Evolutionary conservation across 2,329 filamentous ascomycete species (phyloP).

Genomic region (Davidsoniella eucalypti): DNA sequence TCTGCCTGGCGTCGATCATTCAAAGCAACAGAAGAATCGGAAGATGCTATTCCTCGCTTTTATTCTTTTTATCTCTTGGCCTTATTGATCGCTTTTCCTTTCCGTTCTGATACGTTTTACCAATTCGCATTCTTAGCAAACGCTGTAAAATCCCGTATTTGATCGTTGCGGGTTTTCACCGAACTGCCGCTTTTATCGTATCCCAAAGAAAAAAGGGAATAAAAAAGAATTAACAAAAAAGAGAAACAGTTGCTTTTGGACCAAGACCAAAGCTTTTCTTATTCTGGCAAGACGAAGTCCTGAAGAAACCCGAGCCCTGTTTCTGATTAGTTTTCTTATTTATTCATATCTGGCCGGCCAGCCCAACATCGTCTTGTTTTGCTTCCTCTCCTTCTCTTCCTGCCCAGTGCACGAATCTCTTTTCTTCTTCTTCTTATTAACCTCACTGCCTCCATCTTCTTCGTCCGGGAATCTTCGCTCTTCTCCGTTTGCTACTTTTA

Average conservation of each 20-base stretch:
- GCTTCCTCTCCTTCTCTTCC: not conserved
- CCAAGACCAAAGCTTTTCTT: not conserved
- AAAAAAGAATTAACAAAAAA: not conserved
- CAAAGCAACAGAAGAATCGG: too few relatives aligned
- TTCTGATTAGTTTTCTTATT: not conserved
- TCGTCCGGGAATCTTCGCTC: not conserved
- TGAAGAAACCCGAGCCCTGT: too few relatives aligned
- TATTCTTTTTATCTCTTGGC: not conserved
- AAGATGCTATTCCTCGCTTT: not conserved
- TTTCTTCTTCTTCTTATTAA: too few relatives aligned
- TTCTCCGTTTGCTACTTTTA: conserved; percentile 9
- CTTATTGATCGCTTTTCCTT: not conserved
- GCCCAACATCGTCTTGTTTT: not conserved
- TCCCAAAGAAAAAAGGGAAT: not conserved
- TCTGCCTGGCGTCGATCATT: not conserved
- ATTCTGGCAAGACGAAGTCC: not conserved
- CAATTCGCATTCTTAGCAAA: not conserved
- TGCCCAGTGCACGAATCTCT: too few relatives aligned
- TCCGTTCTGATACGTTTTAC: not conserved
- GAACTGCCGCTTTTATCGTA: too few relatives aligned
- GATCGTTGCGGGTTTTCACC: too few relatives aligned
- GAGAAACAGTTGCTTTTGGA: not conserved
- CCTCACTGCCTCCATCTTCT: not conserved
- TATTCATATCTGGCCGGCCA: too few relatives aligned
- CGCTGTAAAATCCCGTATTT: too few relatives aligned